Evolutionary conservation across 768 basidiomycete genomes (phyloP).

Genomic region (Gyrodon lividus): DNA sequence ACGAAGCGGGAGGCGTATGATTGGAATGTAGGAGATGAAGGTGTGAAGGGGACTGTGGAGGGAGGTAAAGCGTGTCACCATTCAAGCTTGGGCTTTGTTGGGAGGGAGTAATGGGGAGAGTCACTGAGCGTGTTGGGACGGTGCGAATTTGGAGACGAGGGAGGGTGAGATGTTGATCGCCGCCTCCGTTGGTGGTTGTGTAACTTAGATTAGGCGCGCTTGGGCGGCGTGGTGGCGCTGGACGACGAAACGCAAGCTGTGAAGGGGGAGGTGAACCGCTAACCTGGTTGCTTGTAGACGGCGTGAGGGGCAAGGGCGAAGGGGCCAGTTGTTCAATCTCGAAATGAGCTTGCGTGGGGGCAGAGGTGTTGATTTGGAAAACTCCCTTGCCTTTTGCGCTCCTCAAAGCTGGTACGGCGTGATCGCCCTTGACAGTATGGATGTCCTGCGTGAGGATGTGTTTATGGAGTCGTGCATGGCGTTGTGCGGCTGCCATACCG

Average conservation of each 20-base stretch:
- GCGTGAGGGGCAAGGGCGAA: constrained; percentile 59
- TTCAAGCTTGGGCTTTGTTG: constrained; percentile 21
- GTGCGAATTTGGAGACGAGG: constrained; percentile 64
- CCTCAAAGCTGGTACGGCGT: constrained; percentile 21
- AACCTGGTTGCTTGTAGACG: constrained; percentile 42
- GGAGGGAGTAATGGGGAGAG: constrained; percentile 48
- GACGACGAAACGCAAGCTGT: constrained; percentile 50
- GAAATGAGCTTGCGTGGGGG: constrained; percentile 50
- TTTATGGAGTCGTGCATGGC: constrained; percentile 54
- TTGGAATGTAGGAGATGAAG: constrained; percentile 60
- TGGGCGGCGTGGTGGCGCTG: constrained; percentile 54
- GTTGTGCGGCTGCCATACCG: constrained; percentile 62
- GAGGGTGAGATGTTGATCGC: constrained; percentile 41
- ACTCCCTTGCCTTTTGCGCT: constrained; percentile 46
- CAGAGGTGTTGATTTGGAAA: constrained; percentile 65
- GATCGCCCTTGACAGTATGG: constrained; percentile 13
- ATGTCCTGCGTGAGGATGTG: constrained; percentile 39
- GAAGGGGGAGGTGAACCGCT: constrained; percentile 70
- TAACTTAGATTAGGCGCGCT: constrained; percentile 61
- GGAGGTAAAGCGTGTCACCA: constrained; percentile 19
- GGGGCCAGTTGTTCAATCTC: constrained; percentile 55
- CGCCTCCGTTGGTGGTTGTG: constrained; percentile 57
- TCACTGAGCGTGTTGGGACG: constrained; percentile 56
- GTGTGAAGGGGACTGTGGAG: constrained; percentile 54
- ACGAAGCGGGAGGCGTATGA: constrained; percentile 54